A percentile compares a stretch with the other conserved stretches of the same genome.
Evolutionary conservation across 192 early-diverging fungal species (phyloP).

Genomic region (Coemansia sp.): DNA sequence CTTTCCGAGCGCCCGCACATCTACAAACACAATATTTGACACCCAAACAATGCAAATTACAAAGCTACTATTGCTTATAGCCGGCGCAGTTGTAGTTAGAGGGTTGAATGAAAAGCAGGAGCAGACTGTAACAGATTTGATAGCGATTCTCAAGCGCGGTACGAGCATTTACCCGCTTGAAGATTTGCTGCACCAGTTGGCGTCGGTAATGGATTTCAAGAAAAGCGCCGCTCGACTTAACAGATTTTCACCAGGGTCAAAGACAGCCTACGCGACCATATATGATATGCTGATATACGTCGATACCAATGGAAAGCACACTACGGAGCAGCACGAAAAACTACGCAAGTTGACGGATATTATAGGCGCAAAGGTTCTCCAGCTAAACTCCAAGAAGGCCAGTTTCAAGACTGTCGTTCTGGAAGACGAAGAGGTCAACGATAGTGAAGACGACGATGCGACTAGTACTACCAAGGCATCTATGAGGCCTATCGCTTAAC

Average conservation of each 20-base stretch:
- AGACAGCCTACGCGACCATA: constrained; percentile 30
- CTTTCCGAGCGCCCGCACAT: not conserved
- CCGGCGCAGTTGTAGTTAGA: constrained; percentile 5
- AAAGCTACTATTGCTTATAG: constrained; percentile 13
- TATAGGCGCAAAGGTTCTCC: constrained; percentile 36
- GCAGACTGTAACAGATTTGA: constrained; percentile 29
- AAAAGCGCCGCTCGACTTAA: constrained; percentile 35
- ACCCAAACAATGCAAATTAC: constrained; percentile 23
- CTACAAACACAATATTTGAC: not conserved
- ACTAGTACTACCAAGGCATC: not conserved
- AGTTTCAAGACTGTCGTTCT: constrained; percentile 32
- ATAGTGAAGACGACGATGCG: not conserved
- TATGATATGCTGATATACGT: constrained; percentile 49
- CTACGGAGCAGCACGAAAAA: constrained; percentile 38
- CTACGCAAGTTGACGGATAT: constrained; percentile 32
- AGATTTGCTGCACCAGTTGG: constrained; percentile 42
- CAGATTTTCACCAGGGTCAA: constrained; percentile 25
- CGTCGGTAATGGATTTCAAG: constrained; percentile 26
- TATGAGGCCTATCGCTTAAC: not conserved
- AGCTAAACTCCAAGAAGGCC: constrained; percentile 30
- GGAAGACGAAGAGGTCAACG: constrained; percentile 35
- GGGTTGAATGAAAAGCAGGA: constrained; percentile 38
- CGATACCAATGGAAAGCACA: constrained; percentile 43
- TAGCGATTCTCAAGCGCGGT: constrained; percentile 34
- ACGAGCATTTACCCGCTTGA: constrained; percentile 48